A percentile compares a stretch with the other conserved stretches of the same genome.
These are phyloP conservation scores for Suillus americanus DNA, from an alignment of 768 basidiomycete species.

Conservation along the genomic window DNA sequence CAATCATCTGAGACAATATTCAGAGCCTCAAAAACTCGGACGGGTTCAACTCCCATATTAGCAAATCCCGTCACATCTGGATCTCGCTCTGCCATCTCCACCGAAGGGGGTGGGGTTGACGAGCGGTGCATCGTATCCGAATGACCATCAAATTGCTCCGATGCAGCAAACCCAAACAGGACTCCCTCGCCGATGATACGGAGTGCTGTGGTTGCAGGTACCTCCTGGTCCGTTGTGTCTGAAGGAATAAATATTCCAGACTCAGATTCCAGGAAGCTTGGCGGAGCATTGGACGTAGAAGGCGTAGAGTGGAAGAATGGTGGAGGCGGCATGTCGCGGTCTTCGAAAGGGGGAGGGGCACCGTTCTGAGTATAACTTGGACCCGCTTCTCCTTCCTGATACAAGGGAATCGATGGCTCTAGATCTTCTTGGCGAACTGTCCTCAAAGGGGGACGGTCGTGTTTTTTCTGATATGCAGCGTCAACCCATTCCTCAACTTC, in stretches of 20 bases:
- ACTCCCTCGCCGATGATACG: constrained; percentile 71
- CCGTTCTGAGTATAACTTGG: constrained; percentile 65
- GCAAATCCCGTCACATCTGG: constrained; percentile 68
- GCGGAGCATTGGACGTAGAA: constrained; percentile 59
- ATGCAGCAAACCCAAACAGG: constrained; percentile 68
- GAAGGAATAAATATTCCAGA: constrained; percentile 69
- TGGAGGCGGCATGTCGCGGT: constrained; percentile 78
- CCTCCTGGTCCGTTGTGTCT: constrained; percentile 29
- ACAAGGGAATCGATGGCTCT: constrained; percentile 61
- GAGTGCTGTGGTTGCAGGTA: constrained; percentile 30
- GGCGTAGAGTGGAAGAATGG: constrained; percentile 52
- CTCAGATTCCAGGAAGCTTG: constrained; percentile 82
- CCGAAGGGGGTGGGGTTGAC: constrained; percentile 70
- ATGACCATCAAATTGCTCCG: constrained; percentile 82
- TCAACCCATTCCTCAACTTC: constrained; percentile 73
- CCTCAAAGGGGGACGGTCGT: constrained; percentile 73
- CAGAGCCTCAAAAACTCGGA: constrained; percentile 59
- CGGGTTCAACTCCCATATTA: constrained; percentile 49
- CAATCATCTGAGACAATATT: constrained; percentile 48
- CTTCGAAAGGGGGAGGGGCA: constrained; percentile 84
- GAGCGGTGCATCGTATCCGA: constrained; percentile 63
- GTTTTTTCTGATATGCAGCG: constrained; percentile 83
- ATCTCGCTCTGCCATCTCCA: constrained; percentile 74
- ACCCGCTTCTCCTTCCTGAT: constrained; percentile 71
- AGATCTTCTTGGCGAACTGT: constrained; percentile 70